These are phyloP conservation scores for Penicillium steckii DNA, from an alignment of 495 filamentous ascomycete genomes.

Conservation along the genomic window DNA sequence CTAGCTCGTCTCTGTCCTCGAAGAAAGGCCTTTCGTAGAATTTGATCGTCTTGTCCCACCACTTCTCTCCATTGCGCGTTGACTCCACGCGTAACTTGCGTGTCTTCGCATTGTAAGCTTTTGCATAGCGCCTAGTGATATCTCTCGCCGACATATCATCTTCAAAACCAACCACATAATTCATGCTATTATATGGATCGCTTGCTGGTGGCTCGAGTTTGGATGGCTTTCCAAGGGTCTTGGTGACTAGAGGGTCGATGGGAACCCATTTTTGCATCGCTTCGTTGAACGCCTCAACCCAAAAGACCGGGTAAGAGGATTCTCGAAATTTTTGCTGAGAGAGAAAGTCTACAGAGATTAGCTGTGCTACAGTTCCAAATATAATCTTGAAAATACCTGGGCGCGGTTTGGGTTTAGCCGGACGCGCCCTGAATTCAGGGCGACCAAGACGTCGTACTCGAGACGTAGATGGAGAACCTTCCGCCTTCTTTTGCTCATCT, in stretches of 20 bases:
- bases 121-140: constrained; percentile 76
- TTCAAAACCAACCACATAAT: constrained; percentile 85
- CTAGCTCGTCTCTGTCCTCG: constrained; percentile 74
- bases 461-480: constrained; percentile 15
- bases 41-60: constrained; percentile 66
- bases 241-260: constrained; percentile 80
- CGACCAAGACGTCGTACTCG: constrained; percentile 41
- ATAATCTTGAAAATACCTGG: constrained; percentile 5
- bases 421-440: constrained; percentile 36
- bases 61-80: constrained; percentile 62
- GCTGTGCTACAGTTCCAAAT: neutral
- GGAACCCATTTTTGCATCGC: constrained; percentile 87
- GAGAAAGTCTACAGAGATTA: constrained; percentile 17
- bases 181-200: constrained; percentile 69
- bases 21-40: constrained; percentile 56
- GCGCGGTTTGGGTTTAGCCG: constrained; percentile 9
- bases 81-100: constrained; percentile 71
- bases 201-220: constrained; percentile 79
- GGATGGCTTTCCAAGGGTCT: constrained; percentile 67
- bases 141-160: constrained; percentile 72
- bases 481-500: constrained; percentile 18
- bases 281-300: constrained; percentile 87
- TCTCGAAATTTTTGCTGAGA: constrained; percentile 20
- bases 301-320: constrained; percentile 79
- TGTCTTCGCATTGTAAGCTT: constrained; percentile 86